phyloP scores from a whole-genome alignment of 352 stramenopile genomes.

The Saprolegnia parasitica region DNA sequence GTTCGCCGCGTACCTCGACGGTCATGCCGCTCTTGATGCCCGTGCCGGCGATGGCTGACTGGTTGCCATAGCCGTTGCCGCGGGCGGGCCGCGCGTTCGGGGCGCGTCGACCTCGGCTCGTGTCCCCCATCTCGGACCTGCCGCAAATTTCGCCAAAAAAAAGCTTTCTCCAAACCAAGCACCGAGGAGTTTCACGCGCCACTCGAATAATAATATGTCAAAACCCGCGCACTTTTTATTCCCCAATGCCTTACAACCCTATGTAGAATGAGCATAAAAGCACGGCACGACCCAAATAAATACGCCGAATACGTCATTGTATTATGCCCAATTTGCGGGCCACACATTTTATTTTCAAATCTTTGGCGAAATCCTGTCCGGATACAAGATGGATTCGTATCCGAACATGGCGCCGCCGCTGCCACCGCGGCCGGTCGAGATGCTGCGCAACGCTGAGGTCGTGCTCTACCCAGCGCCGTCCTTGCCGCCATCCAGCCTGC shows the following conservation, averaged over 20 bases:
- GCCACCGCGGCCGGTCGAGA: slow-evolving; percentile 14
- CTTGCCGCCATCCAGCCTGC: not conserved
- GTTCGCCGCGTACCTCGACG: slow-evolving; percentile 43
- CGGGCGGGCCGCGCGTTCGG: slow-evolving; percentile 13
- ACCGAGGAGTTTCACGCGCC: not conserved
- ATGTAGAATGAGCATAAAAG: not conserved
- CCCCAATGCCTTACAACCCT: not conserved
- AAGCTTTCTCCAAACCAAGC: slow-evolving; percentile 7
- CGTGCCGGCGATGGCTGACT: slow-evolving; percentile 46
- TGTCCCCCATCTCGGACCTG: slow-evolving; percentile 18
- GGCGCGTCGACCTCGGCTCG: slow-evolving; percentile 15
- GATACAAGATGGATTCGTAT: slow-evolving; percentile 6
- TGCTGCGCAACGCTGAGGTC: slow-evolving; percentile 14
- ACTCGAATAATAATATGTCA: slow-evolving; percentile 1
- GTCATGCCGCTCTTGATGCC: slow-evolving; percentile 88
- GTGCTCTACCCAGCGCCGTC: not conserved
- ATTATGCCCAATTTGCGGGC: not conserved
- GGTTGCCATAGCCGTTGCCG: not conserved
- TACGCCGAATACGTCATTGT: not conserved
- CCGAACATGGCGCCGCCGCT: slow-evolving; percentile 8
- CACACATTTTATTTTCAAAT: slow-evolving; percentile 26
- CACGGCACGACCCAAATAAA: not conserved
- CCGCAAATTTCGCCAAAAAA: slow-evolving; percentile 10
- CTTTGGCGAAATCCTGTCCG: slow-evolving; percentile 12
- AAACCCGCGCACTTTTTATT: not conserved